These are phyloP conservation scores for Kurtzmaniella fragi DNA, from an alignment of 805 yeast species.

Conservation along the genomic window DNA sequence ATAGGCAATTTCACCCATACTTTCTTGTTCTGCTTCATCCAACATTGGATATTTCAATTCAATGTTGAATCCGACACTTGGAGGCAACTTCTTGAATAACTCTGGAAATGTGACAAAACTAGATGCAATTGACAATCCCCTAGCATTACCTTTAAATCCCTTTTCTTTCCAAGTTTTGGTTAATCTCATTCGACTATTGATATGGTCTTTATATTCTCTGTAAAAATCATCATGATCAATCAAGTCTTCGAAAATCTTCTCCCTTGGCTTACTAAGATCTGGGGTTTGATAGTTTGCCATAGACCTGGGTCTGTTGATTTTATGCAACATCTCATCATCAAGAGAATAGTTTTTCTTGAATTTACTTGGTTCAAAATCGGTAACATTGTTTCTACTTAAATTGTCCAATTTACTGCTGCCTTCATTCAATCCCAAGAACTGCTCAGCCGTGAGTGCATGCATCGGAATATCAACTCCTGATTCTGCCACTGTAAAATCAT, in stretches of 20 bases:
- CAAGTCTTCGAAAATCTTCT: slow-evolving; percentile 3
- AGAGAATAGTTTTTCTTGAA: slow-evolving; percentile 18
- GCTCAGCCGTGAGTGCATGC: slow-evolving; percentile 88
- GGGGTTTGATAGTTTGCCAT: slow-evolving; percentile 30
- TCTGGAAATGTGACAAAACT: slow-evolving; percentile 86
- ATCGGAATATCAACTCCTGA: slow-evolving; percentile 95
- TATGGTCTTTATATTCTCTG: slow-evolving; percentile 33
- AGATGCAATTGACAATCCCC: slow-evolving; percentile 88
- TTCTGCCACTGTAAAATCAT: slow-evolving; percentile 91
- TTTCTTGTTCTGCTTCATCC: slow-evolving; percentile 86
- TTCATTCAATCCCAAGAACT: slow-evolving; percentile 60
- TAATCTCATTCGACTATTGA: slow-evolving; percentile 65
- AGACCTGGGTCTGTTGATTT: slow-evolving; percentile 31
- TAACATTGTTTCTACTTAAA: background rate
- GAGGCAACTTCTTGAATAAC: slow-evolving; percentile 75
- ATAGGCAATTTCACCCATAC: slow-evolving; percentile 77
- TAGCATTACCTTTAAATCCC: slow-evolving; percentile 87
- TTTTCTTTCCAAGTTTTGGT: slow-evolving; percentile 86
- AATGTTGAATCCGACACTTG: slow-evolving; percentile 84
- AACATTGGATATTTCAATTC: slow-evolving; percentile 95
- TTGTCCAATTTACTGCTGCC: background rate
- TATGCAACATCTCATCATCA: slow-evolving; percentile 33
- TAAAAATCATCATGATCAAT: slow-evolving; percentile 29
- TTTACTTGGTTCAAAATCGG: background rate
- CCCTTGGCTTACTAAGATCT: background rate